Base-by-base conservation (phyloP, 805 yeast species). In the Zygosaccharomyces bisporus region DNA sequence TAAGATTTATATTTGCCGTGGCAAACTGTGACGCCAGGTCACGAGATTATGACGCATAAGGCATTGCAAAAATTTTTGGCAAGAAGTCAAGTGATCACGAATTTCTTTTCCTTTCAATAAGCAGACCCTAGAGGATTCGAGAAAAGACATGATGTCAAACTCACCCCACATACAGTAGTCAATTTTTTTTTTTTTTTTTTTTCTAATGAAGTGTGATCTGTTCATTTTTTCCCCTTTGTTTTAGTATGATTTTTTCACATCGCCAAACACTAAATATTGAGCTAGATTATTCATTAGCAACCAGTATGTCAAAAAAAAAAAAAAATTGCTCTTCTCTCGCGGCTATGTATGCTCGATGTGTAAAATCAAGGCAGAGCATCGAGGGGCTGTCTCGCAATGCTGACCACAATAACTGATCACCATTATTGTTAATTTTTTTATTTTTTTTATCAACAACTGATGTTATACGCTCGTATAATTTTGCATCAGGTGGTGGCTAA, bases 401-500 rank as follows among this genome's bases (percentile, higher is more conserved):
- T 21, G 25, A 21, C 25, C 25, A 21, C 8, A 21, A 21, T 21
- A 21, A 21, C 25, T 21, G 25, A 21, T 21, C 25, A 21, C 10
- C n/a, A 7, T 25, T 12, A 7, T 21, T 21, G 5, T 21, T 21
- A 6, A 6, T 25, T 25, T 25, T 25, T 25, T 27, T 27, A 12
- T 27, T 27, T 27, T 27, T 24, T 13, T 3, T 23, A 21, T 13
- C 30, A 37, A 29, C 40, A 37, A 37, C 40, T 37, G 40, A 37
- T 37, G 40, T 24, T 30, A 20, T 25, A 25, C 18, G 21, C 32
- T 37, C 43, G 35, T 39, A 23, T 39, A 17, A 8, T 8, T 8
- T 32, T 13, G 3, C 42, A 41, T 44, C 47, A 44, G 47, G 40
- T 44, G 47, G 43, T 44, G 20, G 21, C 24, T 44, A 44, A 44